Evolutionary conservation across 305 asterid genomes (phyloP), one percentile per base, ranked within the genome.

Genomic region (Salvia sclarea): DNA sequence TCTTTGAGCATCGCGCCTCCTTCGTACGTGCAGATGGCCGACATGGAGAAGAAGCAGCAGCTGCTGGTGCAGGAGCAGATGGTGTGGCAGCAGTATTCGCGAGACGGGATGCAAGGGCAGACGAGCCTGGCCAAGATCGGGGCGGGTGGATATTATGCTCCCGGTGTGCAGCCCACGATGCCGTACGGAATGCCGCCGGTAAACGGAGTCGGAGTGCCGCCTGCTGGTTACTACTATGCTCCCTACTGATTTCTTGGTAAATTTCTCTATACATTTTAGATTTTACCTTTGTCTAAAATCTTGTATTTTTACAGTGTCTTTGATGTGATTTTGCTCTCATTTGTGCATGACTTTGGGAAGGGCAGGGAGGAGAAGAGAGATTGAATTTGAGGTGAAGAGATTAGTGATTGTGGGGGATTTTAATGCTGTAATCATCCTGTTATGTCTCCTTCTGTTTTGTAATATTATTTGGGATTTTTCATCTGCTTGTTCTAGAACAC

Each of bases 21-120:
- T 13, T 67, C 96, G 0, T 88, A 86, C 22, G 97, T 91, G 61
- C 96, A 91, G 79, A 88, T 91, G 95, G 82, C 97, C 0, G 95
- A 88, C 59, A 82, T 91, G 91, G 97, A 91, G 73, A 87, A 88
- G 82, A 91, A 91, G 80, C 97, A 91, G 74, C 93, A 84, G 12
- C 35, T 88, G 18, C 69, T 91, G n/a, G 77, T 79, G 76, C 97
- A 91, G 72, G 97, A 91, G 67, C 96, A 88, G 81, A 54, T 81
- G 54, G 81, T 85, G 18, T 91, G 97, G 97, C 87, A 91, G 56
- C 88, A 88, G 75, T 91, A 91, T 18, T 78, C 95, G 7, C 75
- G 80, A 70, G 82, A 79, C 6, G 97, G 96, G n/a, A 87, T 88
- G 97, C 95, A 80, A 61, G 96, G 97, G 28, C 96, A 88, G 76